Percentiles rank a stretch among this genome's conserved stretches.
These are phyloP conservation scores for Solanum paucissectum DNA, from an alignment of 257 asterid species.

Conservation along the genomic window DNA sequence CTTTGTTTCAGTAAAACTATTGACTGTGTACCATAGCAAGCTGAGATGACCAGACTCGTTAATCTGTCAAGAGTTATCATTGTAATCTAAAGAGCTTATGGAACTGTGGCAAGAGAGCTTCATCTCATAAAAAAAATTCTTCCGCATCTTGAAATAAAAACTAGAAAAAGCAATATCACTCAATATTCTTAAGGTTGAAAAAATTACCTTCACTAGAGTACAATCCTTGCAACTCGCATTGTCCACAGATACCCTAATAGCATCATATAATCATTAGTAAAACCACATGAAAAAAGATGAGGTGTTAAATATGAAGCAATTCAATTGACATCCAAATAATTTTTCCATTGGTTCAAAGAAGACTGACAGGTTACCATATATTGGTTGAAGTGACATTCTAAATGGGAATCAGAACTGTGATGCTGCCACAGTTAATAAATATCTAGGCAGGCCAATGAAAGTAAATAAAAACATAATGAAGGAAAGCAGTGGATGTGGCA, in stretches of 20 bases:
- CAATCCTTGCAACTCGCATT: conserved; percentile 75
- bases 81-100: not conserved
- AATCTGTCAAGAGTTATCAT: not conserved
- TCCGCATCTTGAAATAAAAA: not conserved
- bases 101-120: not conserved
- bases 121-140: not conserved
- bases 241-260: conserved; percentile 86
- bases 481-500: not conserved
- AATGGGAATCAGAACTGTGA: not conserved
- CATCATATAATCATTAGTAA: conserved; percentile 1
- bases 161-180: not conserved
- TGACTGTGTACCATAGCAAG: not conserved
- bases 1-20: not conserved
- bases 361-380: not conserved
- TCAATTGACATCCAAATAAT: not conserved
- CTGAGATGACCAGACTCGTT: not conserved
- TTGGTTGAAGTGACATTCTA: not conserved
- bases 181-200: not conserved
- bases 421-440: not conserved
- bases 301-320: conserved; percentile 3
- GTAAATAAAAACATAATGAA: not conserved
- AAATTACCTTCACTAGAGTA: conserved; percentile 80
- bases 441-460: not conserved
- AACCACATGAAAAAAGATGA: conserved; percentile 5
- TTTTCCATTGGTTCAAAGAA: not conserved